These are phyloP conservation scores for Teratosphaeria destructans DNA, from an alignment of 2,329 filamentous ascomycete species.

Conservation along the genomic window DNA sequence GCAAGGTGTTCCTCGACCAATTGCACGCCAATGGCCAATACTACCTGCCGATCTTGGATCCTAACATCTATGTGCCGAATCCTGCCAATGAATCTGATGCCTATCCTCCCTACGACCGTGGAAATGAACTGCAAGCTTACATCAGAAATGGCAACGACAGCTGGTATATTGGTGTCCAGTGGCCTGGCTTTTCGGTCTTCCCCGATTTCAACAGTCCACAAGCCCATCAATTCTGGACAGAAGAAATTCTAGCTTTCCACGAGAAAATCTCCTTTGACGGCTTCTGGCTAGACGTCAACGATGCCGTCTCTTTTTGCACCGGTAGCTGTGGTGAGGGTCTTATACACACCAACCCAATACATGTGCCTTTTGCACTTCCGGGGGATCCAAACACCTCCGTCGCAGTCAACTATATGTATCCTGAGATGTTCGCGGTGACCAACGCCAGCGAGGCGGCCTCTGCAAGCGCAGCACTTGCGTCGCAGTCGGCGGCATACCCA, in stretches of 20 bases:
- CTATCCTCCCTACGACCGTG: conserved; percentile 41
- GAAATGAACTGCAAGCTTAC: conserved; percentile 40
- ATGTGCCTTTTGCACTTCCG: conserved; percentile 43
- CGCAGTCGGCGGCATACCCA: conserved; percentile 34
- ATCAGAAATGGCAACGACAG: conserved; percentile 46
- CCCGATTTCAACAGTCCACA: conserved; percentile 13
- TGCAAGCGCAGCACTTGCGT: conserved; percentile 33
- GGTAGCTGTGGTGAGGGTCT: conserved; percentile 13
- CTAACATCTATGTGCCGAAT: conserved; percentile 59
- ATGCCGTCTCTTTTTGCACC: conserved; percentile 15
- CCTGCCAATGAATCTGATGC: conserved; percentile 53
- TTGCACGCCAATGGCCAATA: conserved; percentile 45
- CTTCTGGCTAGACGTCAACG: conserved; percentile 19
- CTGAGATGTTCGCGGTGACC: conserved; percentile 58
- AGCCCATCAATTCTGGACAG: conserved; percentile 15
- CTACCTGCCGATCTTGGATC: conserved; percentile 49
- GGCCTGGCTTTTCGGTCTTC: conserved; percentile 14
- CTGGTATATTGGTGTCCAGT: conserved; percentile 19
- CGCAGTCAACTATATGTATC: conserved; percentile 36
- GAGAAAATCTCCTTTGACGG: conserved; percentile 12
- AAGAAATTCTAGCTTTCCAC: conserved; percentile 12
- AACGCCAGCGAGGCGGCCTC: conserved; percentile 57
- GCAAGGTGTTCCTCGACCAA: conserved; percentile 39
- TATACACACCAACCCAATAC: conserved; percentile 26
- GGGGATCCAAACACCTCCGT: conserved; percentile 26